Conservation (phyloP, 2,329 filamentous ascomycete genomes). For the Aulographum hederae region DNA sequence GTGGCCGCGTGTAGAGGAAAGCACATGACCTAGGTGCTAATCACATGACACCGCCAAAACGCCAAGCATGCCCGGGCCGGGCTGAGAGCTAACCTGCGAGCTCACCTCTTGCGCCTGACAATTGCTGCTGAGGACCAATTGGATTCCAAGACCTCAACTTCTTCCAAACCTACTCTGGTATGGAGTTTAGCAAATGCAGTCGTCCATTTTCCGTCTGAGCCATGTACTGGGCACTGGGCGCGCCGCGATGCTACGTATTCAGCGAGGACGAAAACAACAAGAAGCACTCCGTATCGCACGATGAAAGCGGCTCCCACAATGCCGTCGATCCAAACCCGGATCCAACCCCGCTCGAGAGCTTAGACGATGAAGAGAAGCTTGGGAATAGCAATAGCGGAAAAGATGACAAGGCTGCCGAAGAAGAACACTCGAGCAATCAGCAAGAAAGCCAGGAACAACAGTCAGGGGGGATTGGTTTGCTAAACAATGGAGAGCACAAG, state of each 20-base stretch:
- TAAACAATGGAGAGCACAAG: conserved; percentile 37
- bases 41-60: too few species aligned
- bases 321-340: conserved; percentile 9
- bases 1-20: too few species aligned
- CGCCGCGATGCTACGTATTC: conserved; percentile 65
- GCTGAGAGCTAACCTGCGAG: too few species aligned
- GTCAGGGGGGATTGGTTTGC: too few species aligned
- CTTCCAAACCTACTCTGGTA: too few species aligned
- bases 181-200: too few species aligned
- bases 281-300: conserved; percentile 42
- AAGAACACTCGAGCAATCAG: neutral
- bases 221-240: conserved; percentile 89
- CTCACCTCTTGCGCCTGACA: too few species aligned
- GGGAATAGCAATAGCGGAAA: neutral
- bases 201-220: too few species aligned
- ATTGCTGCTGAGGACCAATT: too few species aligned
- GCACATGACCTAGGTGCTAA: too few species aligned
- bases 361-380: neutral
- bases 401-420: conserved; percentile 4
- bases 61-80: too few species aligned
- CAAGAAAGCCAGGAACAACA: conserved; percentile 3
- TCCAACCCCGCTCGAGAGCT: neutral
- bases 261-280: conserved; percentile 38
- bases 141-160: too few species aligned
- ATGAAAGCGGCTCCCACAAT: conserved; percentile 23